Evolutionary conservation across 2,329 filamentous ascomycete genomes (phyloP).

Genomic region (Colletotrichum sojae): DNA sequence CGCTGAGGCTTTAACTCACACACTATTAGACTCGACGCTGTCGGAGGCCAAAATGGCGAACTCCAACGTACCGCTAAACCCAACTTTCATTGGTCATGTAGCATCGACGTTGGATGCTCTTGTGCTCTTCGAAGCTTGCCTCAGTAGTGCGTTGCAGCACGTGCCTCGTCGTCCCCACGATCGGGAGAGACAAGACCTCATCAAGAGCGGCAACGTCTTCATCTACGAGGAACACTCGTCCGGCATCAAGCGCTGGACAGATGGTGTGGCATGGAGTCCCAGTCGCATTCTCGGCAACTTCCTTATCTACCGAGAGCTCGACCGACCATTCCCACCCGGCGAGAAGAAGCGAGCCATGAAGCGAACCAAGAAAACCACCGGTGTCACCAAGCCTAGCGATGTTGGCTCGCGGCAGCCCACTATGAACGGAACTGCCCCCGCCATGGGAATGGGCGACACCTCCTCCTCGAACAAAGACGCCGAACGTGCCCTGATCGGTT

Average conservation of each 20-base stretch:
- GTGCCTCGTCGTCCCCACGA: conserved; percentile 90
- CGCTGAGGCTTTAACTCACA: conserved; percentile 33
- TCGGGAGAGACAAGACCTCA: conserved; percentile 81
- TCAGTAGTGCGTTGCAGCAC: conserved; percentile 79
- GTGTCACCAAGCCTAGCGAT: conserved; percentile 53
- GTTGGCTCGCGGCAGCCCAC: conserved; percentile 43
- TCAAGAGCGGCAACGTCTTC: conserved; percentile 88
- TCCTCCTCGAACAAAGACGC: conserved; percentile 36
- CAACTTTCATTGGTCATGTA: conserved; percentile 78
- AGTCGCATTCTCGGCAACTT: conserved; percentile 89
- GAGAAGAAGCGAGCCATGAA: conserved; percentile 90
- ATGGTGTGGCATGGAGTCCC: conserved; percentile 91
- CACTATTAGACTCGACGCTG: conserved; percentile 34
- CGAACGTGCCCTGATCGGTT: conserved; percentile 56
- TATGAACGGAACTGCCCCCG: conserved; percentile 16
- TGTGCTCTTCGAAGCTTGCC: conserved; percentile 83
- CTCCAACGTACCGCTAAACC: conserved; percentile 64
- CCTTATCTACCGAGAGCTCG: conserved; percentile 86
- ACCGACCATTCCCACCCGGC: conserved; percentile 82
- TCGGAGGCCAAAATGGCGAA: conserved; percentile 39
- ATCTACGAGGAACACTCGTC: conserved; percentile 94
- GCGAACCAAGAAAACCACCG: conserved; percentile 64
- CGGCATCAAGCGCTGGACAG: conserved; percentile 95
- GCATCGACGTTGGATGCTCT: conserved; percentile 82
- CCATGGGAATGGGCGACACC: conserved; percentile 32